Base-by-base conservation (phyloP, 306 rosid species). In the Casuarina equisetifolia region DNA sequence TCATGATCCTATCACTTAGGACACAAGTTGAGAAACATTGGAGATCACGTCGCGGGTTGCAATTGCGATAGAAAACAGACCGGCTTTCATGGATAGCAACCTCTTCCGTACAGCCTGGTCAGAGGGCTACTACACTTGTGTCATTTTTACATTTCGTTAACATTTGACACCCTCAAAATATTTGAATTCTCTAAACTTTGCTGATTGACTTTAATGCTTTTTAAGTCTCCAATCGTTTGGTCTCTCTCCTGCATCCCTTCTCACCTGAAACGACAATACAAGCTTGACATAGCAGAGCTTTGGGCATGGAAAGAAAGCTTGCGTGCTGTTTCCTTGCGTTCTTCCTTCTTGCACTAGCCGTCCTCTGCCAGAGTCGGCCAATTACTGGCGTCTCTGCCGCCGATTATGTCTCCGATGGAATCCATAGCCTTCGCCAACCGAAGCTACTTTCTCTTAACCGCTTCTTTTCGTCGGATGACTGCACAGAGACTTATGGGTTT, bases 231-330 rank as follows among this genome's bases (percentile, higher is more conserved):
- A 32, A 17, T 17, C 35, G 11, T 8, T 19, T n/a, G 35, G 0
- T 6, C 62, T 19, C 19, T 54, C n/a, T n/a, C 32, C 61, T 2
- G 6, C 15, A 19, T 53, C 57, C 5, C 35, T 54, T 16, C 9
- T 25, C 3, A 20, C 9, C 8, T 38, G 5, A 57, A 3, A 25
- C 32, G 0, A 25, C 32, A 6, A 15, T 20, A 2, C 58, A 12
- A 73, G n/a, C 51, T 20, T 9, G 69, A 9, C 20, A 75, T 48
- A 59, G 62, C 32, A 25, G 32, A 25, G 32, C 32, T 25, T 25
- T 25, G 32, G 32, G 9, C 58, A 77, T 82, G 85, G 68, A 66
- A 6, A 55, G 61, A 9, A 81, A 81, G 13, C 42, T 81, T 55
- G 25, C 57, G 45, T 35, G 64, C 71, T 48, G 59, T 51, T 3